phyloP scores from a whole-genome alignment of 179 eudicot species.

The Beta lomatogona region DNA sequence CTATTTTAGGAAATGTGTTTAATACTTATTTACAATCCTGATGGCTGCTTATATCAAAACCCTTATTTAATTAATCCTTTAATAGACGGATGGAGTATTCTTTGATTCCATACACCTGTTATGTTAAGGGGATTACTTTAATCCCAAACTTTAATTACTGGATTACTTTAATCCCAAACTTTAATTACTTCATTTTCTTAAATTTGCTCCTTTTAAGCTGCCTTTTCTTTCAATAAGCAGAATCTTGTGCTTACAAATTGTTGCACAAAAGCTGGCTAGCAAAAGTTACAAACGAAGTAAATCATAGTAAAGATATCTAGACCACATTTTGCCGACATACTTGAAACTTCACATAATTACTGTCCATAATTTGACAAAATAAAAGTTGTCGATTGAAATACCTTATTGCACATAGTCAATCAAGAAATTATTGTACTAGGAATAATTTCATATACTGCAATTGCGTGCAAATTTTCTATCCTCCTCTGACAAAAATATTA shows the following conservation, averaged over 20 bases:
- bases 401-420: not conserved
- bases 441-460: not conserved
- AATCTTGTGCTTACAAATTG: slow-evolving; percentile 12
- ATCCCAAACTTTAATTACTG: not conserved
- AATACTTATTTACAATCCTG: too few relatives aligned
- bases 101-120: too few relatives aligned
- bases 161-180: not conserved
- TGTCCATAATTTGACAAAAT: not conserved
- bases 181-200: too few relatives aligned
- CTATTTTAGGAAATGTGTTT: too few relatives aligned
- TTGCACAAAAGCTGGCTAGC: not conserved
- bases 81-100: too few relatives aligned
- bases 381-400: not conserved
- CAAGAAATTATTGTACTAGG: not conserved
- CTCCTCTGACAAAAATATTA: not conserved
- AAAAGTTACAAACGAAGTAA: not conserved
- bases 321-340: slow-evolving; percentile 30
- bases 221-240: slow-evolving; percentile 1
- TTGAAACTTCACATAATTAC: slow-evolving; percentile 19
- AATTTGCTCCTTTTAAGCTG: slow-evolving; percentile 8
- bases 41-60: too few relatives aligned
- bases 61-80: too few relatives aligned
- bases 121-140: not conserved
- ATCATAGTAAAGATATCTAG: slow-evolving; percentile 16
- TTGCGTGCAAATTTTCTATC: slow-evolving; percentile 2